Evolutionary conservation across 768 basidiomycete genomes (phyloP).

Genomic region (Mycena indigotica): DNA sequence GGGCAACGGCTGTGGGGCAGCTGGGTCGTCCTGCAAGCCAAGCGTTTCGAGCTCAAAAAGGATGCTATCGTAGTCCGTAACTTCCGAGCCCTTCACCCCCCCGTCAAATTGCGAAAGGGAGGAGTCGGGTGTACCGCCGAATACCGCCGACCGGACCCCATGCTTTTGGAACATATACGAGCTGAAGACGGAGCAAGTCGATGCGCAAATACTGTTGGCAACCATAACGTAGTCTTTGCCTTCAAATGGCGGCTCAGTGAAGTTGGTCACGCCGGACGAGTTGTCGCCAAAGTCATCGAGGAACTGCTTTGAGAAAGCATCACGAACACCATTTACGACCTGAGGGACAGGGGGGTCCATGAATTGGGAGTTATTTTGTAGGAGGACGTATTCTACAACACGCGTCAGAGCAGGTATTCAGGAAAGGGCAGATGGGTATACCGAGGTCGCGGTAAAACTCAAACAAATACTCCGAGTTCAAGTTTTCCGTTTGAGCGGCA

Average conservation of each 20-base stretch:
- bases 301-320: slow-evolving; percentile 20
- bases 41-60: slow-evolving; percentile 12
- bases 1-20: slow-evolving; percentile 20
- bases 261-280: slow-evolving; percentile 14
- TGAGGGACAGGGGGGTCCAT: slow-evolving; percentile 20
- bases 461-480: neutral
- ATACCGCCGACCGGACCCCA: slow-evolving; percentile 14
- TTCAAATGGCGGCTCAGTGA: slow-evolving; percentile 6
- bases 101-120: slow-evolving; percentile 12
- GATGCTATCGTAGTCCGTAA: slow-evolving; percentile 9
- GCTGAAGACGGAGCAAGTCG: slow-evolving; percentile 16
- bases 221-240: slow-evolving; percentile 7
- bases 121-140: slow-evolving; percentile 17
- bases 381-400: slow-evolving; percentile 16
- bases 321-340: slow-evolving; percentile 15
- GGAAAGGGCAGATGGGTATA: too few species aligned
- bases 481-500: slow-evolving; percentile 2
- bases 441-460: slow-evolving; percentile 7
- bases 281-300: slow-evolving; percentile 23
- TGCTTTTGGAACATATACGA: slow-evolving; percentile 16
- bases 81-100: slow-evolving; percentile 21
- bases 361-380: slow-evolving; percentile 15
- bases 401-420: too few species aligned
- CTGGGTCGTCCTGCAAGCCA: slow-evolving; percentile 10
- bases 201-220: slow-evolving; percentile 19